phyloP scores from a whole-genome alignment of 116 monocot species.

The Cymodocea nodosa region DNA sequence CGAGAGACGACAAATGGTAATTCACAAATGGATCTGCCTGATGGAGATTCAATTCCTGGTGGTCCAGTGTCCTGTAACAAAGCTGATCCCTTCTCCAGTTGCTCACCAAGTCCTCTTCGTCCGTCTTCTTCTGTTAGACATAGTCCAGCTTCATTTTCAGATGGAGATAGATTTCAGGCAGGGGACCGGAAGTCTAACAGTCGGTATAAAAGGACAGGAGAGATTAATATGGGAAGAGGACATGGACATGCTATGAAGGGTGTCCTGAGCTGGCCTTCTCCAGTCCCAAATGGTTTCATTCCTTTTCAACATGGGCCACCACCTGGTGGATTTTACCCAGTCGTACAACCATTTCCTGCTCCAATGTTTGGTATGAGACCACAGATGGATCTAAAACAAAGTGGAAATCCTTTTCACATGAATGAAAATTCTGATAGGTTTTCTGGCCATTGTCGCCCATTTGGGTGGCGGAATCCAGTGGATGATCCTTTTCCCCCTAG shows the following conservation, averaged over 20 bases:
- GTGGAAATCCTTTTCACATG: conserved; percentile 40
- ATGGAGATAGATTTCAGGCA: conserved; percentile 35
- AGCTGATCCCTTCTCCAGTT: conserved; percentile 16
- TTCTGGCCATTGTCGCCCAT: conserved; percentile 41
- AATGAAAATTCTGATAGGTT: conserved; percentile 41
- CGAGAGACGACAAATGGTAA: conserved; percentile 6
- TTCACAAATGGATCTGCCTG: conserved; percentile 11
- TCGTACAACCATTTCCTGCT: conserved; percentile 36
- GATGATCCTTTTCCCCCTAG: conserved; percentile 34
- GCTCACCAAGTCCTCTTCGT: conserved; percentile 24
- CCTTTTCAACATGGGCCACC: conserved; percentile 50
- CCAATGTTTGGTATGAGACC: conserved; percentile 57
- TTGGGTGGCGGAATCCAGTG: conserved; percentile 38
- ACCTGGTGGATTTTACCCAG: conserved; percentile 44
- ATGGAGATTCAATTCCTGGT: conserved; percentile 10
- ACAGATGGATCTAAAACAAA: conserved; percentile 40
- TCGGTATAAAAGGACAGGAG: conserved; percentile 25
- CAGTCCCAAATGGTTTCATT: conserved; percentile 46
- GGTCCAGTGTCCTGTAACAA: conserved; percentile 19
- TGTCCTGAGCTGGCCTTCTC: conserved; percentile 37
- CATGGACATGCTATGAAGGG: conserved; percentile 40
- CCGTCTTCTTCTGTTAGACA: conserved; percentile 28
- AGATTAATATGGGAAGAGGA: conserved; percentile 33
- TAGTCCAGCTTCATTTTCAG: conserved; percentile 34
- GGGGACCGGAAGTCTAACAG: conserved; percentile 26